These are phyloP conservation scores for Ogataea methylovora DNA, from an alignment of 805 yeast genomes.

Conservation along the genomic window DNA sequence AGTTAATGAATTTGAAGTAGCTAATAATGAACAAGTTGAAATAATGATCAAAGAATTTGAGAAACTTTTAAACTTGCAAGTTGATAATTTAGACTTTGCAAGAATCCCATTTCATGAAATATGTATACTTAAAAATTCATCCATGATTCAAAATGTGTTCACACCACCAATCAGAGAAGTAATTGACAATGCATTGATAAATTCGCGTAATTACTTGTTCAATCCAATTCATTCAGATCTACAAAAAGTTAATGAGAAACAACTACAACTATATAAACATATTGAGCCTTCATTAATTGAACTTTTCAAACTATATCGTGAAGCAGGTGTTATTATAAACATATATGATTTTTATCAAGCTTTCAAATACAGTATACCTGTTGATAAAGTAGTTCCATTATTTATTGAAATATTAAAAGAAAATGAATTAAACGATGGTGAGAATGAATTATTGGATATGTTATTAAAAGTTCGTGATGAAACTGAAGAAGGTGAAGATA, in stretches of 20 bases:
- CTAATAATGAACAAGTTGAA: too few species aligned
- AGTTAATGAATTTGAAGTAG: constrained; percentile 3
- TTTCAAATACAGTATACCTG: constrained; percentile 25
- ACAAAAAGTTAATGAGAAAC: constrained; percentile 2
- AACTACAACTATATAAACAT: constrained; percentile 21
- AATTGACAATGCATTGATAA: constrained; percentile 32
- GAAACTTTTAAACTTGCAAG: constrained; percentile 7
- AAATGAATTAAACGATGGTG: background rate
- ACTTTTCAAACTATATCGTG: constrained; percentile 65
- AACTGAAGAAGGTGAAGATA: constrained; percentile 25
- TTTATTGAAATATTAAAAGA: constrained; percentile 4
- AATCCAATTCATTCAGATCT: constrained; percentile 17
- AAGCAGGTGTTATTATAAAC: constrained; percentile 55
- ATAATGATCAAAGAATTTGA: constrained; percentile 11
- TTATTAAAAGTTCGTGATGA: constrained; percentile 9
- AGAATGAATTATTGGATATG: background rate
- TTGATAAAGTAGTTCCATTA: constrained; percentile 10
- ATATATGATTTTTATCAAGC: constrained; percentile 27
- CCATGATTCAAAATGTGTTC: constrained; percentile 28
- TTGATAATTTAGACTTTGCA: constrained; percentile 18
- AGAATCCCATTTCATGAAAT: constrained; percentile 32
- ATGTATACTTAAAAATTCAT: constrained; percentile 26
- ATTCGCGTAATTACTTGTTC: constrained; percentile 27
- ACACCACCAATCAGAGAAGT: constrained; percentile 37
- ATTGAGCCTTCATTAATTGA: constrained; percentile 45